Percentiles rank a stretch among this genome's conserved stretches.
Conservation (phyloP, 108 stramenopile species). For the Schizochytrium sp. region DNA sequence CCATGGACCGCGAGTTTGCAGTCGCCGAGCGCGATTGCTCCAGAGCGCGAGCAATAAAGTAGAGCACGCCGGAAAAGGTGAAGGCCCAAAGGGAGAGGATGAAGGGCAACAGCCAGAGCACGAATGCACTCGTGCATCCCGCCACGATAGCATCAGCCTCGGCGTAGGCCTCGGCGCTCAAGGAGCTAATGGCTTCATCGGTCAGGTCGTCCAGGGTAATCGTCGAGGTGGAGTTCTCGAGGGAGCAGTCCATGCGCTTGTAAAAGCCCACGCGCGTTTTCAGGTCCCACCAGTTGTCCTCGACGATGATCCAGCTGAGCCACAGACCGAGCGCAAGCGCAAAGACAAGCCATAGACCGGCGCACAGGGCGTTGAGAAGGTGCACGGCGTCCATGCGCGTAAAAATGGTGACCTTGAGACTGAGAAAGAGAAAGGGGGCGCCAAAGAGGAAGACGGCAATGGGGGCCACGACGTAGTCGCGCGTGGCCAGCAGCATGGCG, state of each 20-base stretch:
- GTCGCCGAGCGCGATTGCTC: neutral
- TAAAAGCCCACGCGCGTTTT: neutral
- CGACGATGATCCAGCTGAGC: neutral
- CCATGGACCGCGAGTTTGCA: neutral
- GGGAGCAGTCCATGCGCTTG: neutral
- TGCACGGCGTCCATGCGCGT: neutral
- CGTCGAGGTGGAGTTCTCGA: neutral
- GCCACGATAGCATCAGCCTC: neutral
- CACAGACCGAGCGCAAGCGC: neutral
- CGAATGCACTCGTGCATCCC: neutral
- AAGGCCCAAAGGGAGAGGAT: neutral
- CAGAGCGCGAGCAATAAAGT: neutral
- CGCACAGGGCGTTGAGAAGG: neutral
- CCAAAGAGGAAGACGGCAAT: slow-evolving; percentile 10
- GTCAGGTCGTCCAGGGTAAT: neutral
- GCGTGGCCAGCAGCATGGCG: neutral
- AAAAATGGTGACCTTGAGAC: neutral
- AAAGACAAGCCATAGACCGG: neutral
- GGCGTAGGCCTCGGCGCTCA: neutral
- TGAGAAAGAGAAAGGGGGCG: neutral
- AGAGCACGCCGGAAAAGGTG: neutral
- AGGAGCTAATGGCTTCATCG: neutral
- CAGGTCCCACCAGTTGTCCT: neutral
- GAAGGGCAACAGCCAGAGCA: neutral
- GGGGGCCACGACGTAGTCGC: neutral